Conservation (phyloP, 208 protist species). For the Angomonas ambiguus region DNA sequence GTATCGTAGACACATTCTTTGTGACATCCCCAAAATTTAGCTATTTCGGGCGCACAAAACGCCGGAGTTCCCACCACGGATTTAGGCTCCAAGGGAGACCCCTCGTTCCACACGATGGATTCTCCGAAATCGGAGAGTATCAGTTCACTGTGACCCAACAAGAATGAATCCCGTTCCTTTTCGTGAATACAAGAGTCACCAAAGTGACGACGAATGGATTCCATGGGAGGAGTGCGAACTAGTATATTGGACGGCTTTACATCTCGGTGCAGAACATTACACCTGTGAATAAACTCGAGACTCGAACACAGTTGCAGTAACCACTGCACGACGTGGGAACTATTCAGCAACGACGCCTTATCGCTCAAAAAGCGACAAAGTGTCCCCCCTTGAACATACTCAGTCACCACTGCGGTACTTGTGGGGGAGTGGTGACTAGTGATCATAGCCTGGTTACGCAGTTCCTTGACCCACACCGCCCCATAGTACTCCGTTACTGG, state of each 20-base stretch:
- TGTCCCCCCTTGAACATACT: background rate
- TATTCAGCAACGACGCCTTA: background rate
- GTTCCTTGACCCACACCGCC: background rate
- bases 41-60: constrained; percentile 4
- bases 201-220: too few species aligned
- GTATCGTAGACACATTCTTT: background rate
- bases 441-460: too few species aligned
- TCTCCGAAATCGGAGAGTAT: constrained; percentile 3
- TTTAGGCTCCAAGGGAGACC: background rate
- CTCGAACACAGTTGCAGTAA: background rate
- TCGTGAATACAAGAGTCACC: too few species aligned
- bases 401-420: too few species aligned
- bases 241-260: constrained; percentile 3
- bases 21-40: background rate
- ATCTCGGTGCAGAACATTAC: background rate
- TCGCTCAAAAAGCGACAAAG: background rate
- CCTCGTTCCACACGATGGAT: background rate
- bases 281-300: background rate
- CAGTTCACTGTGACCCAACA: background rate
- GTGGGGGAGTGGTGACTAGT: too few species aligned
- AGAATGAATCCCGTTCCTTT: background rate
- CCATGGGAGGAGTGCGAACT: background rate
- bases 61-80: constrained; percentile 1
- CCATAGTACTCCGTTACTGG: too few species aligned
- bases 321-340: background rate